Evolutionary conservation across 257 asterid species (phyloP), one percentile per base, ranked within the genome.

Genomic region (Nyctanthes arbortristis): DNA sequence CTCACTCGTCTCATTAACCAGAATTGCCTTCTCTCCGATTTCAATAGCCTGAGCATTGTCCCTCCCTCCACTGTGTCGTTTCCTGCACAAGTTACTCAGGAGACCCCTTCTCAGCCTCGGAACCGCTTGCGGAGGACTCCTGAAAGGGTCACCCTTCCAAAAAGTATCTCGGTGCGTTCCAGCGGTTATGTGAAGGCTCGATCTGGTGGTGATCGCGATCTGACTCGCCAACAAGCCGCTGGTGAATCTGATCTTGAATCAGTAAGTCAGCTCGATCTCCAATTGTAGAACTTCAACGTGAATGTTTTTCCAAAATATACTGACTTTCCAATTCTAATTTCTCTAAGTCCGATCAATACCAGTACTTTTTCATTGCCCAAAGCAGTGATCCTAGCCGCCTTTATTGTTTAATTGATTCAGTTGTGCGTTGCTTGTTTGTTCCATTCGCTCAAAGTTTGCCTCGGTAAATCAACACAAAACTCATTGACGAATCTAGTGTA

Each of bases 121-220:
- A 83, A 77, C 71, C 79, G 84, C 7, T 73, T 71, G 49, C 74
- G 77, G 65, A 79, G 78, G 69, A 61, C 52, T 13, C 31, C 67
- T 0, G 91, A 88, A 34, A 63, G 88, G 70, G 82, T 81, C 33
- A 30, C 87, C 58, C 76, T 88, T 36, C 96, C 96, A 9, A 88
- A 88, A 81, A 90, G 96, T 81, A 86, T 88, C 73, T 84, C 96
- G 20, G 95, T 86, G 55, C 84, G 96, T 11, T 82, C 96, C 4
- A 79, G 81, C 39, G 95, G 88, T 70, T 85, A 85, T 59, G 82
- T 76, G 72, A 82, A 85, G 79, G 65, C 56, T 72, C 86, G 76
- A 12, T 77, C 75, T 4, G 63, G 70, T 61, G 76, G 75, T n/a
- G n/a, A n/a, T n/a, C 76, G 75, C 39, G 70, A 69, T 69, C 34